A percentile compares a stretch with the other conserved stretches of the same genome.
phyloP scores from a whole-genome alignment of 73 alveolate species.

The Urostyla sp. region DNA sequence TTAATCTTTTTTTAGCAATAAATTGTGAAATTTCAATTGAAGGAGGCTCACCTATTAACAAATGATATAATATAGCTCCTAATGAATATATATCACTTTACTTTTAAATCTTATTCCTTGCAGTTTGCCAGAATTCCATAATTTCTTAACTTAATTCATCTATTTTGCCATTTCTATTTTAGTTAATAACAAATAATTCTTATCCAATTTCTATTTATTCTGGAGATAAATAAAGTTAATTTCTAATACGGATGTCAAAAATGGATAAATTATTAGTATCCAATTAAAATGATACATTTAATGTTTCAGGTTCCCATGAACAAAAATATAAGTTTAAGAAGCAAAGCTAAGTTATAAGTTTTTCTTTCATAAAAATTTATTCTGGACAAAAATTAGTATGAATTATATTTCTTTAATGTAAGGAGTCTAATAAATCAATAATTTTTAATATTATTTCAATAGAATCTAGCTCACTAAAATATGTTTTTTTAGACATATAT shows the following conservation, averaged over 20 bases:
- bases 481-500: constrained; percentile 24
- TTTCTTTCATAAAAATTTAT: constrained; percentile 54
- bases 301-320: constrained; percentile 69
- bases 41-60: constrained; percentile 67
- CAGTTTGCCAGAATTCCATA: constrained; percentile 6
- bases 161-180: constrained; percentile 49
- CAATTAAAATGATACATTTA: not conserved
- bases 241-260: constrained; percentile 66
- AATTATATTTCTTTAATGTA: constrained; percentile 61
- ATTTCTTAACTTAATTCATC: constrained; percentile 53
- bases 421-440: constrained; percentile 60
- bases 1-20: constrained; percentile 39
- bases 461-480: constrained; percentile 60
- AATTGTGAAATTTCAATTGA: constrained; percentile 10
- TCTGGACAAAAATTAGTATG: constrained; percentile 71
- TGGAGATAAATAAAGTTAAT: constrained; percentile 68
- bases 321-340: constrained; percentile 65
- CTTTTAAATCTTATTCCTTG: constrained; percentile 30
- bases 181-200: constrained; percentile 55
- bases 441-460: constrained; percentile 55
- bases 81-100: constrained; percentile 68
- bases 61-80: constrained; percentile 74
- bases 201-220: constrained; percentile 69
- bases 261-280: constrained; percentile 65
- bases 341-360: constrained; percentile 44